Percentiles rank a stretch among this genome's conserved stretches.
Evolutionary conservation across 2,329 filamentous ascomycete genomes (phyloP).

Genomic region (Monosporascus cannonballus): DNA sequence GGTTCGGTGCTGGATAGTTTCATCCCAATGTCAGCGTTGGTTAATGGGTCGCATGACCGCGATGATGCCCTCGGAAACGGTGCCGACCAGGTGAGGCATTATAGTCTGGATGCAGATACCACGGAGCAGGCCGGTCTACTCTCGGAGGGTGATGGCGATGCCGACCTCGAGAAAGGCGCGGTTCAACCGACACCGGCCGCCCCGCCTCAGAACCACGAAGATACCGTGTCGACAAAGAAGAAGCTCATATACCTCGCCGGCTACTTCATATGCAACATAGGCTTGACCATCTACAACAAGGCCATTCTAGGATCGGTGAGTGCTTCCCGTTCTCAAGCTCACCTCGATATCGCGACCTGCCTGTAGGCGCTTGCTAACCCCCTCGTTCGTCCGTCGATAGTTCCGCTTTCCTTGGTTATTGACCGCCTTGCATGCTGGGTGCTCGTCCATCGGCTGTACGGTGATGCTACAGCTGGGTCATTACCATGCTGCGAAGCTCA

Average conservation of each 20-base stretch:
- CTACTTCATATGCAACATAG: slow-evolving; percentile 45
- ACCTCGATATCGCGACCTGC: neutral
- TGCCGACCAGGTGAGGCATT: neutral
- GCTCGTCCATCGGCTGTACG: slow-evolving; percentile 50
- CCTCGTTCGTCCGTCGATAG: slow-evolving; percentile 22
- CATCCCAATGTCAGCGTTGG: neutral
- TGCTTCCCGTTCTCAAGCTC: slow-evolving; percentile 6
- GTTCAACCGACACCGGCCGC: neutral
- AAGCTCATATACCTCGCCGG: slow-evolving; percentile 29
- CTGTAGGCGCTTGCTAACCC: slow-evolving; percentile 3
- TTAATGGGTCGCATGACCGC: neutral
- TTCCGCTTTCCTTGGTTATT: slow-evolving; percentile 57
- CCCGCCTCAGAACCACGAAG: neutral
- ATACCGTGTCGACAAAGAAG: slow-evolving; percentile 2
- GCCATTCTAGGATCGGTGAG: slow-evolving; percentile 45
- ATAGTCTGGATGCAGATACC: neutral
- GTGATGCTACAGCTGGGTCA: slow-evolving; percentile 44
- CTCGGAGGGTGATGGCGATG: neutral
- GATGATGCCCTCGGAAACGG: neutral
- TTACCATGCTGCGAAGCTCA: slow-evolving; percentile 47
- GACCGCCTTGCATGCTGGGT: slow-evolving; percentile 52
- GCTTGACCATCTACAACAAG: slow-evolving; percentile 54
- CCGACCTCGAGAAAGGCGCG: neutral
- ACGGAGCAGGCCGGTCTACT: neutral
- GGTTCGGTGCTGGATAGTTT: neutral